Base-by-base conservation (phyloP, 2,329 filamentous ascomycete genomes). In the Neocucurbitaria cava region DNA sequence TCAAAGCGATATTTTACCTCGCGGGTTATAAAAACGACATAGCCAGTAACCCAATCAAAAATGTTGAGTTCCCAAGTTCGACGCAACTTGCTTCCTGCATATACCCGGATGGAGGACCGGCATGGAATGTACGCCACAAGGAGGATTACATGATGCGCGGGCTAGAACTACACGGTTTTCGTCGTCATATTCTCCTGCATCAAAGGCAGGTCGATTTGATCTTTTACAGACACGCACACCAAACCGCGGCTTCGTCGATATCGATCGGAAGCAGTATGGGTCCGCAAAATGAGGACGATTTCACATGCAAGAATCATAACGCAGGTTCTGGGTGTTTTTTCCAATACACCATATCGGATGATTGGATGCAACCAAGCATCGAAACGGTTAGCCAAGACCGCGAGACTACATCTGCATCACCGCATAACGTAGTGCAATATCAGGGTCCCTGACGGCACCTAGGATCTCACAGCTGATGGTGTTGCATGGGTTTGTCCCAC, bases 141-240 rank as follows among this genome's bases (percentile, higher is more conserved):
- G 51, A 49, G 20, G 35, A 47, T 42, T 33, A 43, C 45, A 52
- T 52, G 31, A 35, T 40, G 33, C 33, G 33, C 24, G 20, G 30
- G 35, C 33, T 18, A 15, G 18, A 33, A 13, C 36, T 28, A 28
- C 38, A 48, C 48, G 30, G 45, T 15, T 24, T n/a, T 42, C 36
- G 43, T n/a, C 17, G 21, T 15, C 31, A 47, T 46, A 59, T 61
- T 61, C 55, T 57, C 21, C 52, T 53, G 60, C 44, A 46, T 51
- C 35, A 20, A 50, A 24, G 8, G n/a, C 35, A n/a, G n/a, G n/a
- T n/a, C n/a, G n/a, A n/a, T n/a, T n/a, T n/a, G n/a, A n/a, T n/a
- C n/a, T n/a, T n/a, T n/a, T n/a, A n/a, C n/a, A n/a, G 42, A 28
- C 40, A 41, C 23, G 49, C 43, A 59, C 47, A 49, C n/a, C n/a